Percentiles rank a stretch among this genome's conserved stretches.
phyloP scores from a whole-genome alignment of 805 yeast species.

The Cyberlindnera amylophila region DNA sequence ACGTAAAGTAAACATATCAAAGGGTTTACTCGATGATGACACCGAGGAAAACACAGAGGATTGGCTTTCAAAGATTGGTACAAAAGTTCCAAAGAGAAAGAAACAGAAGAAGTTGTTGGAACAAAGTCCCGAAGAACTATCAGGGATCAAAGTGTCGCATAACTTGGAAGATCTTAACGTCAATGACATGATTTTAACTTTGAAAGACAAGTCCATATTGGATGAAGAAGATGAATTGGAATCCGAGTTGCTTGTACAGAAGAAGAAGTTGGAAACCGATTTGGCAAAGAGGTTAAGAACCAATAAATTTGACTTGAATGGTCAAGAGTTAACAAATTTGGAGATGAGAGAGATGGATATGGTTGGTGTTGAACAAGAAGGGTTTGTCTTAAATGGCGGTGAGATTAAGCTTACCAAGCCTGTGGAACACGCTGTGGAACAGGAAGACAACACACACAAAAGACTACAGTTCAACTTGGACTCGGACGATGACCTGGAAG shows the following conservation, averaged over 20 bases:
- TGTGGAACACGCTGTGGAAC: not conserved
- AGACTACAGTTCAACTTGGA: conserved; percentile 15
- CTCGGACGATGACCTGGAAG: conserved; percentile 13
- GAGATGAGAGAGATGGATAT: conserved; percentile 18
- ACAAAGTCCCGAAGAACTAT: not conserved
- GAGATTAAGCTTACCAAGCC: conserved; percentile 1
- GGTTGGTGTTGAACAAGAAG: conserved; percentile 9
- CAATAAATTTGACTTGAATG: conserved; percentile 13
- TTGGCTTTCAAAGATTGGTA: conserved; percentile 22
- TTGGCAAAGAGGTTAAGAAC: conserved; percentile 13
- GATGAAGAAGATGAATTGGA: conserved; percentile 26
- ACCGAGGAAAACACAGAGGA: conserved; percentile 13
- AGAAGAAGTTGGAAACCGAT: conserved; percentile 18
- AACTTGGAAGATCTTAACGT: conserved; percentile 9
- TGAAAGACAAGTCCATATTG: conserved; percentile 21
- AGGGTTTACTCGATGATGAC: conserved; percentile 14
- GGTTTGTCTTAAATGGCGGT: conserved; percentile 16
- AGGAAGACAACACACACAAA: not conserved
- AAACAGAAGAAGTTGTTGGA: not conserved
- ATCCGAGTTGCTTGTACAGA: conserved; percentile 16
- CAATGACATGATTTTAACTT: conserved; percentile 21
- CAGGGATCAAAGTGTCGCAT: conserved; percentile 23
- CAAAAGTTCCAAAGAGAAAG: not conserved
- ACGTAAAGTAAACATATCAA: conserved; percentile 10
- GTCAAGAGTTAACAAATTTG: conserved; percentile 14